Base-by-base conservation (phyloP, 495 filamentous ascomycete genomes). In the Aspergillus saccharolyticus region DNA sequence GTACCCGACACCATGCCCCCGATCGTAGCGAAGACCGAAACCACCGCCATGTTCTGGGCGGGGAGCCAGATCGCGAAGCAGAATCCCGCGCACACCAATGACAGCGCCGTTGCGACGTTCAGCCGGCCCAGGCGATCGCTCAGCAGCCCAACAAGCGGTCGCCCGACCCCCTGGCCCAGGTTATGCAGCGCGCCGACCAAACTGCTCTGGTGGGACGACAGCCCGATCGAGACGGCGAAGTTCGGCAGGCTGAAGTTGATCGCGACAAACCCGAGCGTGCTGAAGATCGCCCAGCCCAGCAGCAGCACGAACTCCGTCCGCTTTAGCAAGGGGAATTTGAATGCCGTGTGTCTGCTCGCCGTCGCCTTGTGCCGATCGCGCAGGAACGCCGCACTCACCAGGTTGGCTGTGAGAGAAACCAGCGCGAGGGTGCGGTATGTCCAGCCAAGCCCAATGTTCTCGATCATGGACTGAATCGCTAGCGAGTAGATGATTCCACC, bases 31-130 rank as follows among this genome's bases (percentile, higher is more conserved):
- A 86, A 91, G 46, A 89, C 78, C 21, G 86, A 79, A 28, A 86
- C 70, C 4, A 84, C 75, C 1, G 81, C 81, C 45, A 79, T 82
- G 42, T 67, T 75, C 45, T 76, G 77, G 1, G 85, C 83, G 12
- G 82, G 83, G 30, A 83, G 80, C 89, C 89, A 93, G 4, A 91
- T 69, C 17, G 83, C 80, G 52, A 91, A 80, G 42, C 79, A 78
- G 10, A 81, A 70, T 7, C 89, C 24, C 3, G 81, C 84, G 14
- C 80, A 80, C 8, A 84, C 58, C 17, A 87, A 65, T 0, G 85
- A 87, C 51, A 84, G 78, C 0, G 78, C 52, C 3, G 74, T 75
- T 12, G 87, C 81, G 33, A 85, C 74, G 56, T 89, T 84, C 45
- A 90, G 69, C 24, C 86, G 74, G 0, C 89, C 88, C 52, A 81